Base-by-base conservation (phyloP, 805 yeast species). In the Wickerhamomyces pijperi region DNA sequence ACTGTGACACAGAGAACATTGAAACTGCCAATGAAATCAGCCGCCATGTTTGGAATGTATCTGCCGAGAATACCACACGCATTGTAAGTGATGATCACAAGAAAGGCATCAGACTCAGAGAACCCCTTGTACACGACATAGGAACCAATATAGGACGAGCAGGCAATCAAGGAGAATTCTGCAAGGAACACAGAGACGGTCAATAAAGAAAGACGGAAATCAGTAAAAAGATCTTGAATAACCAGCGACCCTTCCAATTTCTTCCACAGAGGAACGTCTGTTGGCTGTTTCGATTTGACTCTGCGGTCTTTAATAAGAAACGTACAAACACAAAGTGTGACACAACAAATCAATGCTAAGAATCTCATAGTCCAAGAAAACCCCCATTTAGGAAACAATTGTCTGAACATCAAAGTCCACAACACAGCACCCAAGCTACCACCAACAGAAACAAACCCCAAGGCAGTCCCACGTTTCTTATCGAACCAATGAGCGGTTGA, bases 391-490 rank as follows among this genome's bases (percentile, higher is more conserved):
- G 59, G 51, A 44, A 71, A 70, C 37, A 74, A 51, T 12, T 62
- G 51, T 41, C 69, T 59, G 42, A 77, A 55, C 53, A 74, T 56
- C 31, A 78, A 55, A 1, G 86, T 83, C 51, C 74, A 71, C 5
- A 76, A 50, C 11, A 77, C 63, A 4, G 86, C 87, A 2, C 85
- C 86, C 6, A 76, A 55, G 3, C 82, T 73, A 1, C 83, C 83
- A 3, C 85, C 86, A 9, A 75, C 58, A 40, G 79, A 73, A 4
- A 80, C 78, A 3, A 77, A 46, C 0, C 85, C 83, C 28, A 76
- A 61, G 5, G 80, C 82, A 39, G 66, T 51, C 0, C 80, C 85
- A 43, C 84, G 63, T 41, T 67, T 70, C 19, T 56, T 60, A 41
- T 60, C 53, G 48, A 79, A 81, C 74, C 80, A 79, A 47, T 81